These are phyloP conservation scores for Rutidosis leptorrhynchoides DNA, from an alignment of 129 eudicot species.

Conservation along the genomic window DNA sequence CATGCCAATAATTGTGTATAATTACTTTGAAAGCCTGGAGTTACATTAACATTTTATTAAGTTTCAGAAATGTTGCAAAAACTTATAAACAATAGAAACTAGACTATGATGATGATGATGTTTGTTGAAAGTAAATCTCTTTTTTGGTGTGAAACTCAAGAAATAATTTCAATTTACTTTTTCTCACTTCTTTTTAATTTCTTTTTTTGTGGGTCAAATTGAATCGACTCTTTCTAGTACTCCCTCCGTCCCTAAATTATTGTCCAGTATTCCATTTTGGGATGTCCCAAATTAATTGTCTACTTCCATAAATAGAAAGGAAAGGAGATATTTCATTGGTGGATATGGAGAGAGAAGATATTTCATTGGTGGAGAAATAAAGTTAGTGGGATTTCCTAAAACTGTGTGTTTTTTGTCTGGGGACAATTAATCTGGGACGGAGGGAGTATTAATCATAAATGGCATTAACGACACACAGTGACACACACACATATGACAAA, in stretches of 20 bases:
- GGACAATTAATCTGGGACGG: too few relatives aligned
- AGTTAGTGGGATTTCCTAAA: too few relatives aligned
- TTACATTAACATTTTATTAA: conserved; percentile 4
- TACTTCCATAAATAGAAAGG: too few relatives aligned
- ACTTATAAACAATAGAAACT: conserved; percentile 7
- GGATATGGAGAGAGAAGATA: too few relatives aligned
- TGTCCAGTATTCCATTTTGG: too few relatives aligned
- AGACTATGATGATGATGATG: conserved; percentile 40
- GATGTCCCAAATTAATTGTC: too few relatives aligned
- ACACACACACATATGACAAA: too few relatives aligned
- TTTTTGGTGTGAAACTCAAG: conserved; percentile 41
- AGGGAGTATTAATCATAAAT: not conserved
- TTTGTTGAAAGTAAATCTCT: conserved; percentile 37
- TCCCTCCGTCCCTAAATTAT: too few relatives aligned
- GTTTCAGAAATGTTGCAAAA: conserved; percentile 9
- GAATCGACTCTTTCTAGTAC: not conserved
- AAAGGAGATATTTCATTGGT: too few relatives aligned
- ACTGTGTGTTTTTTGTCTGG: too few relatives aligned
- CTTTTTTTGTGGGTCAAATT: conserved; percentile 31
- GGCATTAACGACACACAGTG: too few relatives aligned
- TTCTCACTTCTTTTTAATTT: conserved; percentile 7
- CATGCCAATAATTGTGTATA: conserved; percentile 34
- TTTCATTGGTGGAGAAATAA: too few relatives aligned
- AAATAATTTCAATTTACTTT: conserved; percentile 31
- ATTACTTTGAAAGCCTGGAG: conserved; percentile 24